Evolutionary conservation across 371 early-diverging fungal genomes (phyloP).

Genomic region (Rhizopus sp.): DNA sequence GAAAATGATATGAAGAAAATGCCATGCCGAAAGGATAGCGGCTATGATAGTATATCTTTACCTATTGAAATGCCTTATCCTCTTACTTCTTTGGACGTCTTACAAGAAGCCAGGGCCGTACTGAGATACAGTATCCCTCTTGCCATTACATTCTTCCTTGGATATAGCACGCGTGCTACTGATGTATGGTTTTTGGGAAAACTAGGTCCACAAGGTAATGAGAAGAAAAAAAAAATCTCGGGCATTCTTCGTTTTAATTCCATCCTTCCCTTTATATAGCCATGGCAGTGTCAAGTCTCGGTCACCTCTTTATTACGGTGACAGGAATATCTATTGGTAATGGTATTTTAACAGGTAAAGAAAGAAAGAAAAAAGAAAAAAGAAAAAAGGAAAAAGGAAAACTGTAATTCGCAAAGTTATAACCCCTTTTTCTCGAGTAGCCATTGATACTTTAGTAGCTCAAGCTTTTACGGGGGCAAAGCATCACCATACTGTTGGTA

Average conservation of each 20-base stretch:
- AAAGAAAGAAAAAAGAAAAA: constrained; percentile 3
- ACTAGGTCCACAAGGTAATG: constrained; percentile 29
- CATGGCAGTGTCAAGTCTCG: constrained; percentile 42
- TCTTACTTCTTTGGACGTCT: not conserved
- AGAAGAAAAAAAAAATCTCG: not conserved
- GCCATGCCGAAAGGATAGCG: not conserved
- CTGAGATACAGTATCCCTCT: constrained; percentile 27
- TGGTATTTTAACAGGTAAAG: constrained; percentile 44
- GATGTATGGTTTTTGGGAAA: constrained; percentile 46
- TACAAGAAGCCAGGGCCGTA: not conserved
- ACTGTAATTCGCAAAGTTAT: not conserved
- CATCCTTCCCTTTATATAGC: constrained; percentile 11
- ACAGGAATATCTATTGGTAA: constrained; percentile 38
- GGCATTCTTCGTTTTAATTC: not conserved
- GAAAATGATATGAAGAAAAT: not conserved
- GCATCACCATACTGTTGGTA: constrained; percentile 34
- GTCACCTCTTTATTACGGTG: constrained; percentile 33
- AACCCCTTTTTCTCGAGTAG: constrained; percentile 12
- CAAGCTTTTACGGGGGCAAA: constrained; percentile 47
- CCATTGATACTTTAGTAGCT: constrained; percentile 47
- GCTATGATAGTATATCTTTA: not conserved
- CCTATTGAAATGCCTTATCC: not conserved
- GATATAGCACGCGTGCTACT: constrained; percentile 27
- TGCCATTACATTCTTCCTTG: constrained; percentile 32
- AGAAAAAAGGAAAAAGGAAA: too few relatives aligned